phyloP scores from a whole-genome alignment of 805 yeast species.

The Ogataea polymorpha region DNA sequence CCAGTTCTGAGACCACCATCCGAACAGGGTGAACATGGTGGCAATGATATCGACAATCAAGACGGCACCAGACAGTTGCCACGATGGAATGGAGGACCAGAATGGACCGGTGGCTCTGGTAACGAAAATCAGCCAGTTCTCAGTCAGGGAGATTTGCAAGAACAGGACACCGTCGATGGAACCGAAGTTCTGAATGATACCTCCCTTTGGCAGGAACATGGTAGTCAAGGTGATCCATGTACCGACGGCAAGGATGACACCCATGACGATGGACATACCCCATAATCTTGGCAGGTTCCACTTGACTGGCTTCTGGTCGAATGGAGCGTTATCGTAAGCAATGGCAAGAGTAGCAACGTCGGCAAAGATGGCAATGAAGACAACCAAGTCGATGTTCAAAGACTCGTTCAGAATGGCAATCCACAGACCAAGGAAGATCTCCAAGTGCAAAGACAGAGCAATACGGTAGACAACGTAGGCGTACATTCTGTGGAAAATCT shows the following conservation, averaged over 20 bases:
- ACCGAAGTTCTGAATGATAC: conserved; percentile 96
- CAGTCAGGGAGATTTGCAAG: conserved; percentile 92
- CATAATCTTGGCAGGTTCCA: conserved; percentile 97
- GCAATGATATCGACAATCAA: conserved; percentile 86
- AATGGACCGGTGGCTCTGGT: conserved; percentile 97
- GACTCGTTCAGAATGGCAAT: conserved; percentile 88
- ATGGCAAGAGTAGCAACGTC: conserved; percentile 96
- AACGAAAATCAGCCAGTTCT: conserved; percentile 95
- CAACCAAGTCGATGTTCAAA: conserved; percentile 85
- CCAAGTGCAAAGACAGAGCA: conserved; percentile 92
- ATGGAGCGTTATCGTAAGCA: conserved; percentile 97
- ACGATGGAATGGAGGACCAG: conserved; percentile 95
- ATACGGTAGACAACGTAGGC: conserved; percentile 97
- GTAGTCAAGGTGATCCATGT: conserved; percentile 95
- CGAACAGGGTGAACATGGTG: conserved; percentile 88
- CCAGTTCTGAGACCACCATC: conserved; percentile 98
- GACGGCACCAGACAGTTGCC: conserved; percentile 96
- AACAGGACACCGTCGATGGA: conserved; percentile 88
- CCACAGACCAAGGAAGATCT: conserved; percentile 93
- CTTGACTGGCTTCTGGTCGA: conserved; percentile 87
- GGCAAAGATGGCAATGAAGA: conserved; percentile 95
- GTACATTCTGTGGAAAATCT: conserved; percentile 99
- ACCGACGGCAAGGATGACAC: conserved; percentile 83
- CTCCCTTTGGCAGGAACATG: conserved; percentile 86
- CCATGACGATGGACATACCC: conserved; percentile 92